A percentile compares a stretch with the other conserved stretches of the same genome.
Evolutionary conservation across 495 filamentous ascomycete species (phyloP).

Genomic region (Trichodelitschia bisporula): DNA sequence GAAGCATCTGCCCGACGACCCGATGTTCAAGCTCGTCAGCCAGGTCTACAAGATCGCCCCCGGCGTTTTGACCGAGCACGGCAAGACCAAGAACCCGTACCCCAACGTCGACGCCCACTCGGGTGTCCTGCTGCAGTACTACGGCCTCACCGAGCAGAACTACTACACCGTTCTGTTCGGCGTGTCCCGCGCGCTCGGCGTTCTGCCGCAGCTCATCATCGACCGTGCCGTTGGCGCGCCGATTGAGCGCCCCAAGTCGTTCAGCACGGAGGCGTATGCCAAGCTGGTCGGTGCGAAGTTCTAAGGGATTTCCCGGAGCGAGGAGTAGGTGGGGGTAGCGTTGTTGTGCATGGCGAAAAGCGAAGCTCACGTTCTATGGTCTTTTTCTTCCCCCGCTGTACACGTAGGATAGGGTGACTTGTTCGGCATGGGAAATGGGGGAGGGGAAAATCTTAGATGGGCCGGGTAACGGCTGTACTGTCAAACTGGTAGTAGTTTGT

Average conservation of each 20-base stretch:
- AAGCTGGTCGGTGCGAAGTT: constrained; percentile 81
- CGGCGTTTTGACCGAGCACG: constrained; percentile 91
- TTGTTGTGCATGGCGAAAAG: too few relatives aligned
- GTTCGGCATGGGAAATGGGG: too few relatives aligned
- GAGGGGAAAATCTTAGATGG: too few relatives aligned
- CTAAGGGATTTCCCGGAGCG: too few relatives aligned
- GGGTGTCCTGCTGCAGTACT: constrained; percentile 97
- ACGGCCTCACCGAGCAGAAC: constrained; percentile 92
- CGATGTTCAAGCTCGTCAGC: constrained; percentile 98
- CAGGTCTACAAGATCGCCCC: constrained; percentile 99
- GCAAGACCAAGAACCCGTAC: constrained; percentile 37
- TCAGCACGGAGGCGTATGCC: constrained; percentile 89
- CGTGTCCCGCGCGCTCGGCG: constrained; percentile 92
- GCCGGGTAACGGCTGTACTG: too few relatives aligned
- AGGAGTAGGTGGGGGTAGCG: too few relatives aligned
- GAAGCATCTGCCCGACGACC: constrained; percentile 76
- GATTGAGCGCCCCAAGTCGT: constrained; percentile 81
- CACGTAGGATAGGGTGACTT: too few relatives aligned
- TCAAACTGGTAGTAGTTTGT: too few relatives aligned
- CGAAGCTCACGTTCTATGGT: background rate
- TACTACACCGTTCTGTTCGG: constrained; percentile 99
- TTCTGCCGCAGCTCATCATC: constrained; percentile 96
- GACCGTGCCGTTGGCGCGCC: constrained; percentile 85
- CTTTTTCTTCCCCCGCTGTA: background rate
- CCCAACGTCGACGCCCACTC: constrained; percentile 37